phyloP scores from a whole-genome alignment of 805 yeast species.

The Ogataea pignaliae region DNA sequence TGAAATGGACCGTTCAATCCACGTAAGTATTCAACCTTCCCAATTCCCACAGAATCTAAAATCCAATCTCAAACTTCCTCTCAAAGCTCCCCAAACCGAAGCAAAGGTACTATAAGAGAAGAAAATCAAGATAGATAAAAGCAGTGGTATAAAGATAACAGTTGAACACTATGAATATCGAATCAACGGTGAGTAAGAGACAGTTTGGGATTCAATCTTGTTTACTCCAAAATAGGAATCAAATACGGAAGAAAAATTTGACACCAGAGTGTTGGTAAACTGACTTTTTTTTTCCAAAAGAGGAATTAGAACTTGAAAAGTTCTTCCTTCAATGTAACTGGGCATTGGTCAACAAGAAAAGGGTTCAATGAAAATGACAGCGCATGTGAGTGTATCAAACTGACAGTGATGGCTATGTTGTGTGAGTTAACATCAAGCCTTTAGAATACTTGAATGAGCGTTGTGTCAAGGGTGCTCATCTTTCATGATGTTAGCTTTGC shows the following conservation, averaged over 20 bases:
- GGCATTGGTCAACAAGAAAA: too few species aligned
- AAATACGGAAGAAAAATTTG: slow-evolving; percentile 51
- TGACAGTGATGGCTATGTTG: too few species aligned
- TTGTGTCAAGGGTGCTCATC: neutral
- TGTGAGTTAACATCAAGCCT: too few species aligned
- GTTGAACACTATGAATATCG: neutral
- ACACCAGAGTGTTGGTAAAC: slow-evolving; percentile 96
- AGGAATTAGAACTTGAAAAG: too few species aligned
- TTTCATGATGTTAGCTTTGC: neutral
- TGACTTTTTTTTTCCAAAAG: slow-evolving; percentile 15
- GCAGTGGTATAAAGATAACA: too few species aligned
- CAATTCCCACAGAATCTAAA: neutral
- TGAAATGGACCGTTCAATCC: slow-evolving; percentile 70
- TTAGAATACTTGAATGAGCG: too few species aligned
- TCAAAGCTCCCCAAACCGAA: slow-evolving; percentile 13
- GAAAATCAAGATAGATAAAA: neutral
- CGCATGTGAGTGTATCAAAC: neutral
- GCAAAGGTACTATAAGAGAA: slow-evolving; percentile 10
- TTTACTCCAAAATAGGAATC: slow-evolving; percentile 91
- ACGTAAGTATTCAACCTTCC: slow-evolving; percentile 18
- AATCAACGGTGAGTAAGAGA: slow-evolving; percentile 67
- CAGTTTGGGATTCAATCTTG: slow-evolving; percentile 50
- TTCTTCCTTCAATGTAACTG: too few species aligned
- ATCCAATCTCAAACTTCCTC: neutral
- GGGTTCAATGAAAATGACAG: neutral